Base-by-base conservation (phyloP, 1,284 basidiomycete species). In the Fomitopsis betulina region DNA sequence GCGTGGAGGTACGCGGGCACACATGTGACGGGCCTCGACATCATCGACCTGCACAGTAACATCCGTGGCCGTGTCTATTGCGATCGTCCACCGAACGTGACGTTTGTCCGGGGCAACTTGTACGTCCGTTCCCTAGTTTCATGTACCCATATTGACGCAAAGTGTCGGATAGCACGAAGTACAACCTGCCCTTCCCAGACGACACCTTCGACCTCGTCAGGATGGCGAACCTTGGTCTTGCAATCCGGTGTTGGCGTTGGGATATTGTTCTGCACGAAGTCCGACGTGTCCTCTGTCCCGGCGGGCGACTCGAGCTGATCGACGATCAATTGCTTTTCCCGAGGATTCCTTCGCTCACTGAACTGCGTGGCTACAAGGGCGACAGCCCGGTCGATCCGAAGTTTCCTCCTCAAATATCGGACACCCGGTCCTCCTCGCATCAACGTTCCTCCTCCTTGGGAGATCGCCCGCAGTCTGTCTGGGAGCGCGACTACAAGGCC, bases 271-370 rank as follows among this genome's bases (percentile, higher is more conserved):
- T 91, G 15, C 62, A 65, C 0, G 83, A 92, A 75, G 79, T 78
- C 5, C 70, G 76, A 17, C 84, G 89, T 15, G 78, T 92, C 10
- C 75, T 91, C 19, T 75, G 73, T n/a, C 75, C 75, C 8, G 79
- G 78, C 21, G 87, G 89, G 5, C 78, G 80, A 15, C 72, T 91
- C 2, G 89, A 91, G 68, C 65, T 91, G 51, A 83, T 91, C 57
- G 86, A 89, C 70, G 89, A 91, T 67, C 75, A 85, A 62, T 69
- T 88, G 32, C 71, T 81, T 63, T 89, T 87, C 65, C 85, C 87
- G 70, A 72, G 38, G 70, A 71, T 57, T 60, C 59, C 17, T 10
- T 62, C 43, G 39, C 57, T 40, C 9, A 40, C n/a, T n/a, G 52
- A 57, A 13, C 2, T 52, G 7, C 49, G 32, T 19, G 35, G 27